phyloP scores from a whole-genome alignment of 1,284 basidiomycete species.

The Trichosporon ovoides region DNA sequence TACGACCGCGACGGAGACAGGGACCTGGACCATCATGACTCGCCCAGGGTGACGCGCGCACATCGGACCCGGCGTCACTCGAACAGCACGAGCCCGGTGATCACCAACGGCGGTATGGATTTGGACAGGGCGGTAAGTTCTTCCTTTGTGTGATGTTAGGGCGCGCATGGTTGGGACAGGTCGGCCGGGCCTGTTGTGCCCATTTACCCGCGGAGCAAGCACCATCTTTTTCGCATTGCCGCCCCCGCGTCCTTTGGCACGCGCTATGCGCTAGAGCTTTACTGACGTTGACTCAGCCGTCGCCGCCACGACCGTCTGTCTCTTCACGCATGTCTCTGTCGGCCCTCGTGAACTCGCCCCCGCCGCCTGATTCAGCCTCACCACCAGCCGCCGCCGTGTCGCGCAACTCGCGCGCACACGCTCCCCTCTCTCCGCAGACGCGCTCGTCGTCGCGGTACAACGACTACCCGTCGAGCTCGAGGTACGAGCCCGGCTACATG shows the following conservation, averaged over 20 bases:
- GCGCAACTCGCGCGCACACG: background rate
- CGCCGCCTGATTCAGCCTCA: slow-evolving; percentile 1
- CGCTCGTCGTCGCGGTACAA: slow-evolving; percentile 4
- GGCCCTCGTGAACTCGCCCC: slow-evolving; percentile 34
- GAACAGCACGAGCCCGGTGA: slow-evolving; percentile 16
- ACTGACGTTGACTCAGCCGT: slow-evolving; percentile 7
- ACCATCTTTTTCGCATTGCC: background rate
- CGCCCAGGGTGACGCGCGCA: background rate
- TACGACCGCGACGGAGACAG: slow-evolving; percentile 3
- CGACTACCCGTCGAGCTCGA: background rate
- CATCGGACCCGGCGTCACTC: slow-evolving; percentile 11
- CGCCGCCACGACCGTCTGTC: slow-evolving; percentile 25
- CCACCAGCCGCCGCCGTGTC: background rate
- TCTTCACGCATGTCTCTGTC: slow-evolving; percentile 38
- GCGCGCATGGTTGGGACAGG: background rate
- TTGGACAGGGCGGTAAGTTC: slow-evolving; percentile 15
- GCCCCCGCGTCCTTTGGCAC: background rate
- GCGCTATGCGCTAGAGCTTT: background rate
- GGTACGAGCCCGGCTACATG: slow-evolving; percentile 9
- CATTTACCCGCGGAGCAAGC: background rate
- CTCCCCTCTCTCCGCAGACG: slow-evolving; percentile 4
- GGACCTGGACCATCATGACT: background rate
- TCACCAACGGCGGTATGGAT: slow-evolving; percentile 11
- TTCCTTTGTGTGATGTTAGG: background rate
- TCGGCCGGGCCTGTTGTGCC: background rate